Percentiles rank a stretch among this genome's conserved stretches.
phyloP scores from a whole-genome alignment of 495 filamentous ascomycete species.

The Daldinia loculata region DNA sequence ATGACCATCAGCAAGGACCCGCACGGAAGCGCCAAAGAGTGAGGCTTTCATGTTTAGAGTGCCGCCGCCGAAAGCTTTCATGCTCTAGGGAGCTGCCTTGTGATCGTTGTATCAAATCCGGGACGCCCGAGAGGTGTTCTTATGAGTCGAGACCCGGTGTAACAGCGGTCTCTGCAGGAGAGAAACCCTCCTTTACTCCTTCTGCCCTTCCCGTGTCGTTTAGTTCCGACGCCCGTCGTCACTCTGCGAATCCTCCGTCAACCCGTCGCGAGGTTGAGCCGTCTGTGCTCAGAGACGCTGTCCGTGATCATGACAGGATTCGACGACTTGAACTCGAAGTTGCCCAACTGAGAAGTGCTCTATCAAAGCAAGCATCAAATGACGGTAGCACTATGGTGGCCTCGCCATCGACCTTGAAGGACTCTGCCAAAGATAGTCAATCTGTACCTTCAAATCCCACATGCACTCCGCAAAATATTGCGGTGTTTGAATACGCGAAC shows the following conservation, averaged over 20 bases:
- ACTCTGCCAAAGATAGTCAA: conserved; percentile 42
- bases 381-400: conserved; percentile 48
- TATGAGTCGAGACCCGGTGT: conserved; percentile 58
- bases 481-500: conserved; percentile 40
- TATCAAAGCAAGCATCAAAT: conserved; percentile 51
- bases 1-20: conserved; percentile 46
- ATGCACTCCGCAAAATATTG: conserved; percentile 34
- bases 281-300: conserved; percentile 28
- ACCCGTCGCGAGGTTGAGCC: conserved; percentile 36
- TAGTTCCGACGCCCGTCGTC: conserved; percentile 33
- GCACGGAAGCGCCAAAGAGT: conserved; percentile 60
- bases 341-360: conserved; percentile 54
- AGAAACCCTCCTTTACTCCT: conserved; percentile 20
- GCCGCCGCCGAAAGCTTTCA: conserved; percentile 59
- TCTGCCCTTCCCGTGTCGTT: conserved; percentile 20
- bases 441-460: conserved; percentile 34
- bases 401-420: conserved; percentile 45
- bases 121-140: conserved; percentile 58
- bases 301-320: conserved; percentile 57
- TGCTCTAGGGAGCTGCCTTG: conserved; percentile 62
- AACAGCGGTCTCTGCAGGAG: conserved; percentile 1
- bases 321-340: conserved; percentile 60
- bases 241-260: conserved; percentile 37
- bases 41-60: conserved; percentile 60
- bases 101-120: conserved; percentile 61